Evolutionary conservation across 192 early-diverging fungal genomes (phyloP).

Genomic region (Glomus cerebriforme): DNA sequence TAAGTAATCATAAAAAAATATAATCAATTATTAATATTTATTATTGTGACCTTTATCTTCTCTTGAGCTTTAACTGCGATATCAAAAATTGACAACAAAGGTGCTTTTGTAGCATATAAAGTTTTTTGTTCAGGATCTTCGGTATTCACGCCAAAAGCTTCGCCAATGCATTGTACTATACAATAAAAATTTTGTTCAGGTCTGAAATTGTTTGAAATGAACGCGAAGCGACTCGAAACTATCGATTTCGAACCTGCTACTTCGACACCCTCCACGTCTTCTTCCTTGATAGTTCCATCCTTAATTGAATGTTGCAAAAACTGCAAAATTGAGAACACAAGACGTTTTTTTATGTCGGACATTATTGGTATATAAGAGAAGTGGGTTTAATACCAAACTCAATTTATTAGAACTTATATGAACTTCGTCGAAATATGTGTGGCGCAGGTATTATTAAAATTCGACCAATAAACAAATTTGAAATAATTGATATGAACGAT

Average conservation of each 20-base stretch:
- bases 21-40: not conserved
- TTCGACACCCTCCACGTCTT: constrained; percentile 82
- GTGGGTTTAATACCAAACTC: too few relatives aligned
- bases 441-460: too few relatives aligned
- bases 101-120: constrained; percentile 80
- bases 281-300: constrained; percentile 69
- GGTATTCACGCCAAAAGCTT: constrained; percentile 88
- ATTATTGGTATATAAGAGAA: constrained; percentile 28
- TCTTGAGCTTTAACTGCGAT: constrained; percentile 86
- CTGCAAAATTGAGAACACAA: constrained; percentile 84
- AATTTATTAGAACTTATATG: too few relatives aligned
- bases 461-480: too few relatives aligned
- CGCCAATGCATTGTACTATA: constrained; percentile 91
- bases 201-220: not conserved
- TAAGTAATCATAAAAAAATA: not conserved
- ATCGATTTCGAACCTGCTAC: constrained; percentile 45
- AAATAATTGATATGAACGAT: too few relatives aligned
- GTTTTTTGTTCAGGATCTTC: constrained; percentile 66
- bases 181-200: constrained; percentile 34
- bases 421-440: too few relatives aligned
- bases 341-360: constrained; percentile 65
- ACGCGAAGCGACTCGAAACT: not conserved
- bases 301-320: constrained; percentile 71
- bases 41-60: constrained; percentile 44
- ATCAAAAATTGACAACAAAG: constrained; percentile 85